These are phyloP conservation scores for Nothophaeocryptopus gaeumannii DNA, from an alignment of 2,329 filamentous ascomycete species.

Conservation along the genomic window DNA sequence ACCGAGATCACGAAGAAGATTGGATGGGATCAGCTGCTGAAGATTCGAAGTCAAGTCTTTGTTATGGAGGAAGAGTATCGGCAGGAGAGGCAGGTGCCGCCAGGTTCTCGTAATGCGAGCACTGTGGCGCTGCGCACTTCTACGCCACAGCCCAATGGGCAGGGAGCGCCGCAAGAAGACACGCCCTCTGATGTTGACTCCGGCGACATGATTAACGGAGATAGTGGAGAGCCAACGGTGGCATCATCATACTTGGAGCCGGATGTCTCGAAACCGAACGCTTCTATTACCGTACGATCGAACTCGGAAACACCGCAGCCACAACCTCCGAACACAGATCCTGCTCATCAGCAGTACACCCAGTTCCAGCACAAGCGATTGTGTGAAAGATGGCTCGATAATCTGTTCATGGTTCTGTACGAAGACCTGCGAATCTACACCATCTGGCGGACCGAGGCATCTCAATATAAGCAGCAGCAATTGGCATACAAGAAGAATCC, in stretches of 20 bases:
- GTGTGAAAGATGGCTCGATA: conserved; percentile 96
- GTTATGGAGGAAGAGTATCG: conserved; percentile 99
- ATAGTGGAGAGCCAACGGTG: conserved; percentile 29
- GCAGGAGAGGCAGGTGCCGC: conserved; percentile 67
- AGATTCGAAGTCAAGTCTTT: conserved; percentile 93
- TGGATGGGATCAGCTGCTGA: conserved; percentile 93
- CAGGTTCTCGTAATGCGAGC: conserved; percentile 65
- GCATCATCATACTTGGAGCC: conserved; percentile 32
- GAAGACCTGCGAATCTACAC: conserved; percentile 98
- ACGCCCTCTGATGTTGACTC: conserved; percentile 36
- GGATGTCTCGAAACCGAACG: conserved; percentile 36
- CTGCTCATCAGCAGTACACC: conserved; percentile 71
- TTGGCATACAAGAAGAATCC: conserved; percentile 95
- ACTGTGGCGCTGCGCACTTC: conserved; percentile 73
- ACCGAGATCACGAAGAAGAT: conserved; percentile 96
- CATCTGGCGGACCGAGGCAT: conserved; percentile 98
- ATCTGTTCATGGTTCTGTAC: conserved; percentile 98
- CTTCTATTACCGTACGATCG: conserved; percentile 34
- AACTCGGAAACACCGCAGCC: conserved; percentile 32
- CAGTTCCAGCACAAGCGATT: conserved; percentile 96
- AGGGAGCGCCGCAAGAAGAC: conserved; percentile 39
- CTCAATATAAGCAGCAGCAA: conserved; percentile 87
- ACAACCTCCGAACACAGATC: conserved; percentile 44
- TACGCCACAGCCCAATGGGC: conserved; percentile 46
- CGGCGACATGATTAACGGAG: conserved; percentile 29